These are phyloP conservation scores for Mycena haematopus DNA, from an alignment of 768 basidiomycete species.

Conservation along the genomic window DNA sequence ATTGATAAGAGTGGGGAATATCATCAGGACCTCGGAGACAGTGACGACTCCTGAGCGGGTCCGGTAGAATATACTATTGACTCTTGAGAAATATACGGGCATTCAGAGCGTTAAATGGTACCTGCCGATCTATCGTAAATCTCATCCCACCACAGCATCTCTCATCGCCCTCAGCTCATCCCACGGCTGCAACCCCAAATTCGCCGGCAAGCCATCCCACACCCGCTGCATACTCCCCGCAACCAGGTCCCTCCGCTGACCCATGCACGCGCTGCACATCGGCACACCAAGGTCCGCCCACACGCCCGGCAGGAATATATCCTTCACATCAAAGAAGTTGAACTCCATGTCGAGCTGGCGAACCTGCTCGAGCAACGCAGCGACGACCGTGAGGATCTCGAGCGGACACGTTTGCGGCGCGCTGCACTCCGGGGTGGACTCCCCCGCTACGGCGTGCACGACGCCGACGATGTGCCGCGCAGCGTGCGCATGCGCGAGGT, in stretches of 20 bases:
- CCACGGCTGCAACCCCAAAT: constrained; percentile 12
- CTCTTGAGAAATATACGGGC: too few species aligned
- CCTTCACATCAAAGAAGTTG: constrained; percentile 19
- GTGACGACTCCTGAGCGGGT: too few species aligned
- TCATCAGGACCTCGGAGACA: too few species aligned
- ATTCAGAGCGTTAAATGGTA: too few species aligned
- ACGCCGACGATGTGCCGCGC: constrained; percentile 11
- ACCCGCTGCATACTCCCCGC: not conserved
- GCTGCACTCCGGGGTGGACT: not conserved
- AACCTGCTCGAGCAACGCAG: constrained; percentile 6
- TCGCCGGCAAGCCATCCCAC: constrained; percentile 9
- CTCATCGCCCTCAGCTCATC: constrained; percentile 6
- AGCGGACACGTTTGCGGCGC: not conserved
- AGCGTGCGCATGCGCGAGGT: constrained; percentile 4
- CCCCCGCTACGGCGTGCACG: constrained; percentile 4
- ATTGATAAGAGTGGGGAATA: too few species aligned
- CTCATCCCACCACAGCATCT: not conserved
- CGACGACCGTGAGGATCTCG: not conserved
- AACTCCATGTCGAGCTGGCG: constrained; percentile 8
- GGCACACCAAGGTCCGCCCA: constrained; percentile 3
- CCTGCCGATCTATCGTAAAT: too few species aligned
- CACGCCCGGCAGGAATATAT: constrained; percentile 7
- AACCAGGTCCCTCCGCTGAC: not conserved
- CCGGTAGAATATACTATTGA: too few species aligned
- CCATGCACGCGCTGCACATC: constrained; percentile 3